Conservation (phyloP, 495 filamentous ascomycete genomes). For the Alectoria sarmentosa region DNA sequence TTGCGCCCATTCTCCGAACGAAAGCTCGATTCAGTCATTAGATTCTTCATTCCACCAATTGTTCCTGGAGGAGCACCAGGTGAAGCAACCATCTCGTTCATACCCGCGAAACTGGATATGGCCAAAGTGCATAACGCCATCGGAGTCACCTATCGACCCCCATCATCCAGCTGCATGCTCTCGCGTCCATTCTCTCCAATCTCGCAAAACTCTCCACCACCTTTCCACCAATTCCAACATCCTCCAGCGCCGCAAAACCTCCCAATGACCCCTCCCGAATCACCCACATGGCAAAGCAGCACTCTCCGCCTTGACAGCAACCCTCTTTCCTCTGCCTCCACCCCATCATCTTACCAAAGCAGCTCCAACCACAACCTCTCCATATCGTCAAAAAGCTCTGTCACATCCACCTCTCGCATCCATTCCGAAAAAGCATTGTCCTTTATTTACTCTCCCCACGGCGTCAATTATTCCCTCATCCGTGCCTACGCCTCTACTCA, state of each 20-base stretch:
- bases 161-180: slow-evolving; percentile 29
- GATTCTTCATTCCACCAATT: slow-evolving; percentile 42
- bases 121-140: slow-evolving; percentile 57
- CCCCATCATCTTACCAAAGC: slow-evolving; percentile 12
- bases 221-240: slow-evolving; percentile 11
- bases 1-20: slow-evolving; percentile 43
- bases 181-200: slow-evolving; percentile 29
- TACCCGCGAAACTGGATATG: slow-evolving; percentile 54
- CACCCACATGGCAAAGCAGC: slow-evolving; percentile 17
- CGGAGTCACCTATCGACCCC: slow-evolving; percentile 62
- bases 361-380: slow-evolving; percentile 17
- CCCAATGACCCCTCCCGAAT: slow-evolving; percentile 26
- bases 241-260: slow-evolving; percentile 7
- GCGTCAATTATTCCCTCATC: slow-evolving; percentile 43
- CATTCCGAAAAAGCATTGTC: slow-evolving; percentile 38
- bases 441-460: slow-evolving; percentile 56
- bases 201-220: slow-evolving; percentile 20
- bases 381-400: slow-evolving; percentile 18
- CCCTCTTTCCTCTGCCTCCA: slow-evolving; percentile 12
- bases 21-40: slow-evolving; percentile 38
- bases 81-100: slow-evolving; percentile 58
- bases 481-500: slow-evolving; percentile 48
- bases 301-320: slow-evolving; percentile 16
- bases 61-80: slow-evolving; percentile 43
- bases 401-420: slow-evolving; percentile 28